phyloP scores from a whole-genome alignment of 2,329 filamentous ascomycete species.

The Ophiostoma sp. region DNA sequence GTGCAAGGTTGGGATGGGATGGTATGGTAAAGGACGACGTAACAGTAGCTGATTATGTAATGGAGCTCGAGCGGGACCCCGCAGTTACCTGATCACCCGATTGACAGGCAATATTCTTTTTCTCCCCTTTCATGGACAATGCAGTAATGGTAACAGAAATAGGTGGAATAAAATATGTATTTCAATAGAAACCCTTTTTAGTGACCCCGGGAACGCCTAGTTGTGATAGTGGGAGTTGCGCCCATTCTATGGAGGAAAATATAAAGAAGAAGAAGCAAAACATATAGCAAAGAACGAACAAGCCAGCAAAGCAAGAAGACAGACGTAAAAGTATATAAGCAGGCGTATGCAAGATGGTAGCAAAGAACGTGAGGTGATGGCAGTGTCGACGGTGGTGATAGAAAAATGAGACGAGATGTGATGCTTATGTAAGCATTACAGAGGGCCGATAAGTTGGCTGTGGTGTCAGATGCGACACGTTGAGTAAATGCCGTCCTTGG shows the following conservation, averaged over 20 bases:
- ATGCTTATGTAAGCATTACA: background rate
- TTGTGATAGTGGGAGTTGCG: conserved; percentile 13
- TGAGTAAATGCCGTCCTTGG: background rate
- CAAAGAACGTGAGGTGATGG: background rate
- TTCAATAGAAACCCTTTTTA: conserved; percentile 9
- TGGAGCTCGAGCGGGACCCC: background rate
- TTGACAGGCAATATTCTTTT: background rate
- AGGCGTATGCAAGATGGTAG: background rate
- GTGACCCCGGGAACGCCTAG: conserved; percentile 10
- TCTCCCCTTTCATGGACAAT: no score
- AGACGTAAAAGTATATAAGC: conserved; percentile 11
- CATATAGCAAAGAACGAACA: no score
- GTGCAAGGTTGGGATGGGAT: background rate
- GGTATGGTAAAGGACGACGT: background rate
- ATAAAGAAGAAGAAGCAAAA: background rate
- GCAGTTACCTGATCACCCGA: background rate
- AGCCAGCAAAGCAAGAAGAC: background rate
- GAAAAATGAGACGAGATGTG: background rate
- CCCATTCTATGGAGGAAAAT: conserved; percentile 5
- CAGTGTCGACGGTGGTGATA: background rate
- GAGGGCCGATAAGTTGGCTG: background rate
- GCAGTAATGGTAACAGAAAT: background rate
- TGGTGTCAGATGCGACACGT: background rate
- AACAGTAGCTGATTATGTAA: background rate
- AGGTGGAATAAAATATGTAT: conserved; percentile 7